Base-by-base conservation (phyloP, 148 eudicot genomes). In the Rhododendron kiyosumense region DNA sequence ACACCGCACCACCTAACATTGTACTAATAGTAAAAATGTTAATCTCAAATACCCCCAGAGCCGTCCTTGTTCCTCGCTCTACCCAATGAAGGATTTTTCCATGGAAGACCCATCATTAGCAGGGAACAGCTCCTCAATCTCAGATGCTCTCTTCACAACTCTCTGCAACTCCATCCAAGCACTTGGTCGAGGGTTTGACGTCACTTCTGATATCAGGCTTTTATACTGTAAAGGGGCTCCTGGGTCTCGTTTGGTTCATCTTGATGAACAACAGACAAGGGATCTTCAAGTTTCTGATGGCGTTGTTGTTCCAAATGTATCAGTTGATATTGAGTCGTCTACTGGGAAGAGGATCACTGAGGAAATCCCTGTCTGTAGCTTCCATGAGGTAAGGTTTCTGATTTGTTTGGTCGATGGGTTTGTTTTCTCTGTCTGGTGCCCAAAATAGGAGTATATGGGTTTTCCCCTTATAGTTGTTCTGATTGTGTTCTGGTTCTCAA, bases 131-230 rank as follows among this genome's bases (percentile, higher is more conserved):
- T 28, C 30, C 24, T 43, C 86, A 69, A 81, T 52, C 17, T 86
- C 89, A 8, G 93, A 90, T 86, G 98, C 98, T 63, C 84, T 97
- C 32, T 26, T 85, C 45, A 89, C 98, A 13, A 95, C 99, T 38
- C 84, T 97, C 38, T 67, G 87, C 57, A 97, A 95, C 90, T 92
- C 98, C 81, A 92, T 95, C 75, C 94, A 94, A 89, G 98, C 96
- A 4, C 86, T 97, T 78, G 99, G 99, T n/a, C 89, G 98, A 87
- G 99, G 99, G 0, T 97, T 97, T 91, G 99, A 97, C 90, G 98
- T 97, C 22, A 97, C 98, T 0, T 97, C 98, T 75, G 99, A 97
- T 93, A 93, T 97, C 81, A 88, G 99, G 87, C 91, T 97, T 84
- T 83, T 97, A n/a, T 97, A 97, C 86, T 97, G 99, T 79, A 97